phyloP scores from a whole-genome alignment of 371 early-diverging fungal species.

The Circinella umbellata region DNA sequence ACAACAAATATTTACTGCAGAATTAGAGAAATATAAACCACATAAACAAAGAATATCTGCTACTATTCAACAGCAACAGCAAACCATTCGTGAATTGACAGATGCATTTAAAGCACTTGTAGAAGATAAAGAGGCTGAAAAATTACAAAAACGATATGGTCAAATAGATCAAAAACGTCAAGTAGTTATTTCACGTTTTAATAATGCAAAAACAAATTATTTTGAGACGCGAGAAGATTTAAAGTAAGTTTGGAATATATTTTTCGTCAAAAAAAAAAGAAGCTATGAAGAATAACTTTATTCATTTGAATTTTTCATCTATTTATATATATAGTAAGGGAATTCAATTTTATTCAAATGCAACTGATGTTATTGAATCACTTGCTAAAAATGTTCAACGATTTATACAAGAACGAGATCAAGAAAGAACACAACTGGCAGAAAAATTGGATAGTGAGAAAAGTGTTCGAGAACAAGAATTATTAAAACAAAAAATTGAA shows the following conservation, averaged over 20 bases:
- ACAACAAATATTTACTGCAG: constrained; percentile 85
- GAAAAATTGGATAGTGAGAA: constrained; percentile 62
- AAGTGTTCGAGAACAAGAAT: constrained; percentile 75
- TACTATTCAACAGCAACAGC: constrained; percentile 78
- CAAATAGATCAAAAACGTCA: constrained; percentile 66
- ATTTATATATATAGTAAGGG: constrained; percentile 52
- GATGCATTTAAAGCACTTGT: constrained; percentile 76
- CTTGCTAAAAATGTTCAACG: constrained; percentile 64
- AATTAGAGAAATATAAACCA: constrained; percentile 88
- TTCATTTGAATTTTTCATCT: too few species aligned
- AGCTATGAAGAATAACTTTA: not conserved
- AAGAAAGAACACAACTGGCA: constrained; percentile 72
- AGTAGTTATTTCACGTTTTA: constrained; percentile 59
- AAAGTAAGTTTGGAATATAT: constrained; percentile 41
- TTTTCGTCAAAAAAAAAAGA: too few species aligned
- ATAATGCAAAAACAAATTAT: constrained; percentile 63
- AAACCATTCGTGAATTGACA: constrained; percentile 76
- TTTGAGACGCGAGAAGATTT: constrained; percentile 69
- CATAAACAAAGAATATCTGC: constrained; percentile 76
- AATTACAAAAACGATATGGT: constrained; percentile 72
- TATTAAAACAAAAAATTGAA: constrained; percentile 74
- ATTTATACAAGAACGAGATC: constrained; percentile 69
- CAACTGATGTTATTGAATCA: constrained; percentile 68
- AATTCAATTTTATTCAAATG: constrained; percentile 78
- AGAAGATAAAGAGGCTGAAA: constrained; percentile 74